A percentile compares a stretch with the other conserved stretches of the same genome.
These are phyloP conservation scores for Colletotrichum aenigma DNA, from an alignment of 2,329 filamentous ascomycete species.

Conservation along the genomic window DNA sequence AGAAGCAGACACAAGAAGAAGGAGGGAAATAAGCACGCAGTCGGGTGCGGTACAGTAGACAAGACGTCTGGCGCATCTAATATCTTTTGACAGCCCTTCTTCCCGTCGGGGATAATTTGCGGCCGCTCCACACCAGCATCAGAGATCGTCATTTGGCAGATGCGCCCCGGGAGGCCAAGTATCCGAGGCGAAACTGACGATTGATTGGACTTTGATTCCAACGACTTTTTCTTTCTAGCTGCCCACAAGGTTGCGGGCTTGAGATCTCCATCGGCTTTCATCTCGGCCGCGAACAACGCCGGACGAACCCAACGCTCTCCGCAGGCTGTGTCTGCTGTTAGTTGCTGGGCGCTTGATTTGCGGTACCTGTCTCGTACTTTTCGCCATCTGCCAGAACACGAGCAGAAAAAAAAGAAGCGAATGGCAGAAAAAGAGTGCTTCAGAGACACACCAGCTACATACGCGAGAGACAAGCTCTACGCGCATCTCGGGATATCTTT, in stretches of 20 bases:
- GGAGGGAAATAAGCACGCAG: conserved; percentile 5
- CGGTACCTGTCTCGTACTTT: not conserved
- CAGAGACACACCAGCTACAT: not conserved
- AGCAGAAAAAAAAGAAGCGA: not conserved
- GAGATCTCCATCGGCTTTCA: conserved; percentile 1
- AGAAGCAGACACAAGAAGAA: not conserved
- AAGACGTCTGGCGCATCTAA: not conserved
- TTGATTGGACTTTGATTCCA: not conserved
- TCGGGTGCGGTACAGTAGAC: not conserved
- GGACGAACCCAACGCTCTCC: not conserved
- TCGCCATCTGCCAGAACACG: not conserved
- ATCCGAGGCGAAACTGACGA: conserved; percentile 12
- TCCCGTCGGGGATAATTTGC: conserved; percentile 17
- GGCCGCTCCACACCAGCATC: conserved; percentile 13
- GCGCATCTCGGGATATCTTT: not conserved
- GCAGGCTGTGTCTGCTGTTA: not conserved
- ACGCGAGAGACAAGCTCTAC: not conserved
- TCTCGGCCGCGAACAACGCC: conserved; percentile 10
- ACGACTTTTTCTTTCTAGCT: not conserved
- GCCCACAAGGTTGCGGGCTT: not conserved
- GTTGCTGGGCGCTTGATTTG: not conserved
- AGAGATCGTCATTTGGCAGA: conserved; percentile 24
- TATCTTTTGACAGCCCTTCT: not conserved
- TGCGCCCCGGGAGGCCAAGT: conserved; percentile 17
- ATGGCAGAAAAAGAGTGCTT: not conserved